phyloP scores from a whole-genome alignment of 495 filamentous ascomycete species.

The Daldinia decipiens region DNA sequence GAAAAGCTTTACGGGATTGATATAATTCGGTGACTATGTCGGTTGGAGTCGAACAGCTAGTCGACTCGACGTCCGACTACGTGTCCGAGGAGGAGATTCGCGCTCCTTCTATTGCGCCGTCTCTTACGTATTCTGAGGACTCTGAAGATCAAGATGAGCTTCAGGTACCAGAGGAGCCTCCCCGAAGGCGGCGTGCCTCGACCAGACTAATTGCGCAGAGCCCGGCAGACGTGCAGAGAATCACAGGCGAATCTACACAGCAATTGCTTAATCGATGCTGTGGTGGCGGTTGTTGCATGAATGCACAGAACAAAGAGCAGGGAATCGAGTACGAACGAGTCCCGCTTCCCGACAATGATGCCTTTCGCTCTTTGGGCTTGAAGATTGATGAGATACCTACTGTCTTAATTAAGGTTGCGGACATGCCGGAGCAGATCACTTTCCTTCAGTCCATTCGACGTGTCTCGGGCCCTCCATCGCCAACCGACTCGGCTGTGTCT shows the following conservation, averaged over 20 bases:
- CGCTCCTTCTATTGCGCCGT: constrained; percentile 56
- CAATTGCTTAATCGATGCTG: constrained; percentile 80
- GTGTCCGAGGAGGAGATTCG: constrained; percentile 51
- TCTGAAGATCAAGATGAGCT: constrained; percentile 56
- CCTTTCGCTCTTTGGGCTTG: constrained; percentile 79
- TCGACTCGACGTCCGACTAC: constrained; percentile 44
- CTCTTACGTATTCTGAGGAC: constrained; percentile 61
- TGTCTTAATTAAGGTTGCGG: constrained; percentile 72
- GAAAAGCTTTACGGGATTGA: not conserved
- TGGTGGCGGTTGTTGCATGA: constrained; percentile 90
- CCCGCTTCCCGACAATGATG: constrained; percentile 83
- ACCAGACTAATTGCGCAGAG: constrained; percentile 82
- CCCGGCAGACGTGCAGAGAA: constrained; percentile 75
- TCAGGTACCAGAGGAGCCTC: constrained; percentile 41
- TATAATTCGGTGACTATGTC: constrained; percentile 34
- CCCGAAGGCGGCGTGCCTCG: constrained; percentile 74
- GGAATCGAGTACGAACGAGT: constrained; percentile 64
- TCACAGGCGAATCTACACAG: constrained; percentile 71
- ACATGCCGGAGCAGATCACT: constrained; percentile 77
- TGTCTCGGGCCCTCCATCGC: constrained; percentile 50
- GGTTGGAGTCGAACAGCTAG: constrained; percentile 28
- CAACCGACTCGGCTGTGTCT: constrained; percentile 52
- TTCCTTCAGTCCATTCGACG: constrained; percentile 66
- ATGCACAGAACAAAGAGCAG: constrained; percentile 65
- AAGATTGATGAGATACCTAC: constrained; percentile 79